Conservation (phyloP, 2,329 filamentous ascomycete genomes). For the Neonectria coccinea region DNA sequence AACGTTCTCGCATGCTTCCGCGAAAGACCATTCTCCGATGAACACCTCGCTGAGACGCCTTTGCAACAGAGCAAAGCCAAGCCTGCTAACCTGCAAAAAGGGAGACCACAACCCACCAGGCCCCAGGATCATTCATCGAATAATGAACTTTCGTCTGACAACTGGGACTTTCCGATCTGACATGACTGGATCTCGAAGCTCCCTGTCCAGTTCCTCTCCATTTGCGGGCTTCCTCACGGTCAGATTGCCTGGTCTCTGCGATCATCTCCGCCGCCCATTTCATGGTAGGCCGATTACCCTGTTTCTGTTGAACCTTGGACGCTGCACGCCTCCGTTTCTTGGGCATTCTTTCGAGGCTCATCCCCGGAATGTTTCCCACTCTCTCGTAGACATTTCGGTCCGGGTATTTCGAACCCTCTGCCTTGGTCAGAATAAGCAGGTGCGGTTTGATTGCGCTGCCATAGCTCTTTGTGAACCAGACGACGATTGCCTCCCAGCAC, state of each 20-base stretch:
- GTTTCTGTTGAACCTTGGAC: neutral
- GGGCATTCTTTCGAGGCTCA: neutral
- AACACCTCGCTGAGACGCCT: too few relatives aligned
- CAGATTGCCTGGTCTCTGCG: neutral
- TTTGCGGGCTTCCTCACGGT: too few relatives aligned
- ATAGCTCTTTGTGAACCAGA: conserved; percentile 3
- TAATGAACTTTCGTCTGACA: neutral
- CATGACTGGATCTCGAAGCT: too few relatives aligned
- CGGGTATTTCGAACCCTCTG: neutral
- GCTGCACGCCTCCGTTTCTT: neutral
- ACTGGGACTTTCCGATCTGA: neutral
- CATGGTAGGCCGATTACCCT: neutral
- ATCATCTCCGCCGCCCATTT: conserved; percentile 13
- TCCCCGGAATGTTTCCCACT: neutral
- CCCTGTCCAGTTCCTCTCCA: too few relatives aligned
- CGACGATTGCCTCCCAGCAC: conserved; percentile 2
- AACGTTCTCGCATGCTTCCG: too few relatives aligned
- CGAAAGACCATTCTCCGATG: too few relatives aligned
- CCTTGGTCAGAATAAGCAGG: neutral
- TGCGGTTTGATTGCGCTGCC: neutral
- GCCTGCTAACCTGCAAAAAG: too few relatives aligned
- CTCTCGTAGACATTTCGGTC: conserved; percentile 6
- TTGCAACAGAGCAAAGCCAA: too few relatives aligned
- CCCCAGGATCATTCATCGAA: neutral
- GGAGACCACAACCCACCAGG: too few relatives aligned